These are phyloP conservation scores for Globisporangium solare DNA, from an alignment of 352 stramenopile genomes.

Conservation along the genomic window DNA sequence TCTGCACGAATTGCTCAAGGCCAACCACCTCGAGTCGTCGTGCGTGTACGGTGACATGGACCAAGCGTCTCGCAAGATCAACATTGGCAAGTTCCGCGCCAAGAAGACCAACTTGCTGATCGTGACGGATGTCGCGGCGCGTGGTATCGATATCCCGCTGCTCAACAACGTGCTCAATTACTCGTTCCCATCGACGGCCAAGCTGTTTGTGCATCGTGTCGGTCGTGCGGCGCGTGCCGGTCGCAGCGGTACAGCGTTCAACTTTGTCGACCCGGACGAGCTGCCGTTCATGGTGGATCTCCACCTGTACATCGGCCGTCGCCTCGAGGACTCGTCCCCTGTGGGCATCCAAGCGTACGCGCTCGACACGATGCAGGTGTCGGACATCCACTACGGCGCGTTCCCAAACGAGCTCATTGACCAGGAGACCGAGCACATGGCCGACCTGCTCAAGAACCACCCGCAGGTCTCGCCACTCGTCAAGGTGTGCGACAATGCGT, in stretches of 20 bases:
- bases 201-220: conserved; percentile 95
- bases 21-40: conserved; percentile 81
- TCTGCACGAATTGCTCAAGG: conserved; percentile 90
- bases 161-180: conserved; percentile 98
- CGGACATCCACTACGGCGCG: conserved; percentile 97
- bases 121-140: conserved; percentile 93
- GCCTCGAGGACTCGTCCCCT: conserved; percentile 70
- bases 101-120: conserved; percentile 90
- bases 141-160: conserved; percentile 94
- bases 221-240: conserved; percentile 95
- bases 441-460: conserved; percentile 83
- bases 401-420: conserved; percentile 96
- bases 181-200: conserved; percentile 91
- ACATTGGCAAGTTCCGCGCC: conserved; percentile 87
- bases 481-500: conserved; percentile 94
- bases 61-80: conserved; percentile 86
- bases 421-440: conserved; percentile 94
- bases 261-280: conserved; percentile 97
- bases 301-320: conserved; percentile 93
- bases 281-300: conserved; percentile 99
- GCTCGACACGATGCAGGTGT: conserved; percentile 91
- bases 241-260: conserved; percentile 93
- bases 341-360: conserved; percentile 76
- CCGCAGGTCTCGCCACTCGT: conserved; percentile 69
- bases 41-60: conserved; percentile 95